Evolutionary conservation across 2,329 filamentous ascomycete species (phyloP).

Genomic region (Exserohilum rostratum): DNA sequence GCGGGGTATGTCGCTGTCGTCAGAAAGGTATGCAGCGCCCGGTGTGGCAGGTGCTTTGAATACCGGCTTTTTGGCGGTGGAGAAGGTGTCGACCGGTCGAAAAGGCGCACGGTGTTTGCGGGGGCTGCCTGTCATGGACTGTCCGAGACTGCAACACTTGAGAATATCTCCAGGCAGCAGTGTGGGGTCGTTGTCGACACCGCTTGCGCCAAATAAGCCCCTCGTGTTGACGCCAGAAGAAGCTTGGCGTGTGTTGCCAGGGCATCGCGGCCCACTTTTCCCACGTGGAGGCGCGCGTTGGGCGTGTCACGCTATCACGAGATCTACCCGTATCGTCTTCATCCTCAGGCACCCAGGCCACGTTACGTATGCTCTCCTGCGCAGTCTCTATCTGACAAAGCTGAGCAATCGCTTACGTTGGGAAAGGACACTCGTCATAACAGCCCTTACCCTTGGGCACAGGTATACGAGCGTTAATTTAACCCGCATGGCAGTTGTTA

Average conservation of each 20-base stretch:
- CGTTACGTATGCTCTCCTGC: too few species aligned
- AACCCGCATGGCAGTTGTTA: too few species aligned
- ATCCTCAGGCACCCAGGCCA: too few species aligned
- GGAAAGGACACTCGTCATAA: too few species aligned
- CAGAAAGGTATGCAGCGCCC: slow-evolving; percentile 2
- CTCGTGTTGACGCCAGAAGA: slow-evolving; percentile 12
- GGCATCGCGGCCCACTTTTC: slow-evolving; percentile 4
- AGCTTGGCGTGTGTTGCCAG: slow-evolving; percentile 13
- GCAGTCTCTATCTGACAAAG: too few species aligned
- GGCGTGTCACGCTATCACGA: slow-evolving; percentile 13
- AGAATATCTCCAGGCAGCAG: not conserved
- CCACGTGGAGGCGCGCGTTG: slow-evolving; percentile 13
- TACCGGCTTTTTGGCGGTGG: slow-evolving; percentile 41
- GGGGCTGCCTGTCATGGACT: slow-evolving; percentile 34
- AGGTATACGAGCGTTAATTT: too few species aligned
- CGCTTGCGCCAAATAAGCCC: not conserved
- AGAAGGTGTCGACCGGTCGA: slow-evolving; percentile 42
- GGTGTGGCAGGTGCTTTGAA: slow-evolving; percentile 21
- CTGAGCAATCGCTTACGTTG: too few species aligned
- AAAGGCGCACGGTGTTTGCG: slow-evolving; percentile 41
- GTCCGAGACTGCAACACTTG: not conserved
- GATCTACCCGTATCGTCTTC: not conserved
- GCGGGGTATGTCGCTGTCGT: slow-evolving; percentile 9
- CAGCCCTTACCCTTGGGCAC: too few species aligned
- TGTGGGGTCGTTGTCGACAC: not conserved